Evolutionary conservation across 345 rosid genomes (phyloP).

Genomic region (Citrus maxima): DNA sequence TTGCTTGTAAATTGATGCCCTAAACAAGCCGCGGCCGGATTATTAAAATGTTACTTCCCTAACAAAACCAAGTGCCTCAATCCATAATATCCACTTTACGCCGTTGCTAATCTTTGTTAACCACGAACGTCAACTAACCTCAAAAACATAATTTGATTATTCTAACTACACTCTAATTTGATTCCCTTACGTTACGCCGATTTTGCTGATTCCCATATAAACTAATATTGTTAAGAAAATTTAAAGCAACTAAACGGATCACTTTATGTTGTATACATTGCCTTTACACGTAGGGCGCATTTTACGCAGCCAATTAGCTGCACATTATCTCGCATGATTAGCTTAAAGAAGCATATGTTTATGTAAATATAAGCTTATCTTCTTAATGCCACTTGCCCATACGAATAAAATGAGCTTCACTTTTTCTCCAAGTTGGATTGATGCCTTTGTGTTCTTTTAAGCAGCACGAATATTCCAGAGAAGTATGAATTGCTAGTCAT

Average conservation of each 20-base stretch:
- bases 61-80: neutral
- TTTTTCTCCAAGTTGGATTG: constrained; percentile 5
- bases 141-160: constrained; percentile 1
- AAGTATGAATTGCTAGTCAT: neutral
- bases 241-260: constrained; percentile 7
- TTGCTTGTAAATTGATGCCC: neutral
- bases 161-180: neutral
- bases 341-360: neutral
- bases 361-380: neutral
- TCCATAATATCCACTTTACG: neutral
- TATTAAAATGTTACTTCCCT: neutral
- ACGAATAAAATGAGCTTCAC: neutral
- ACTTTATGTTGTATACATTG: constrained; percentile 7
- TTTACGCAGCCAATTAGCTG: constrained; percentile 4
- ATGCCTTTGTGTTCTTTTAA: constrained; percentile 9
- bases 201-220: constrained; percentile 8
- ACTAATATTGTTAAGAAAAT: neutral
- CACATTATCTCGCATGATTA: constrained; percentile 11
- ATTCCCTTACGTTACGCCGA: constrained; percentile 19
- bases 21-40: neutral
- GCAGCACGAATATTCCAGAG: neutral
- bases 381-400: constrained; percentile 11
- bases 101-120: constrained; percentile 1
- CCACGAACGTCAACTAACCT: neutral
- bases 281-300: constrained; percentile 28